Base-by-base conservation (phyloP, 257 asterid species). In the Petunia axillaris region DNA sequence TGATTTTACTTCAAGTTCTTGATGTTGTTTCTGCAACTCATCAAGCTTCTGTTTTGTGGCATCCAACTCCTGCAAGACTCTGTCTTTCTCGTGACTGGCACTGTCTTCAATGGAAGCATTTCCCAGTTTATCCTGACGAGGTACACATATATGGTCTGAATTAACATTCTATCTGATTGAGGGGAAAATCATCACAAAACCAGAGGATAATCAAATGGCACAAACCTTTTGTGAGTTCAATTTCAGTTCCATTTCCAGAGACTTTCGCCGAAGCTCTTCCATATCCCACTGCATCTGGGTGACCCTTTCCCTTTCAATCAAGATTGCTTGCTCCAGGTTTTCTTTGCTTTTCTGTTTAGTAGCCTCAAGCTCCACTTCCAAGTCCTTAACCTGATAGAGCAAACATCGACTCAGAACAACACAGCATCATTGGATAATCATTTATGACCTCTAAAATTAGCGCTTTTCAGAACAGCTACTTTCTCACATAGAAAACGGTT, bases 231-330 rank as follows among this genome's bases (percentile, higher is more conserved):
- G 91, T 57, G 94, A 84, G 63, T 90, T 92, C 88, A 94, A 87
- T 87, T 91, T 93, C 86, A 90, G 64, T 83, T 94, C 98, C 94
- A 94, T 87, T 88, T 96, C 97, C 91, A 92, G 77, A 64, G 98
- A 86, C 83, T 87, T 89, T 83, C 85, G 91, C 85, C 93, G 86
- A 67, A 96, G 93, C 87, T 94, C 99, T 90, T 94, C 98, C 99
- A 96, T 91, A 83, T 96, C 97, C 99, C 99, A 96, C 86, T 94
- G 98, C 97, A 94, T 96, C 88, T 96, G 97, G 63, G 98, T 94
- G 81, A 92, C 89, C 87, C 98, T 87, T 86, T 94, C 99, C 85
- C 94, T 87, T 88, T 94, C 99, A 84, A 94, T 79, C 82, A 92
- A 79, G 76, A 96, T 86, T 81, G 98, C 97, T 86, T 94, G 98